Evolutionary conservation across 495 filamentous ascomycete species (phyloP), one percentile per base, ranked within the genome.

Genomic region (Penicillium lividum): DNA sequence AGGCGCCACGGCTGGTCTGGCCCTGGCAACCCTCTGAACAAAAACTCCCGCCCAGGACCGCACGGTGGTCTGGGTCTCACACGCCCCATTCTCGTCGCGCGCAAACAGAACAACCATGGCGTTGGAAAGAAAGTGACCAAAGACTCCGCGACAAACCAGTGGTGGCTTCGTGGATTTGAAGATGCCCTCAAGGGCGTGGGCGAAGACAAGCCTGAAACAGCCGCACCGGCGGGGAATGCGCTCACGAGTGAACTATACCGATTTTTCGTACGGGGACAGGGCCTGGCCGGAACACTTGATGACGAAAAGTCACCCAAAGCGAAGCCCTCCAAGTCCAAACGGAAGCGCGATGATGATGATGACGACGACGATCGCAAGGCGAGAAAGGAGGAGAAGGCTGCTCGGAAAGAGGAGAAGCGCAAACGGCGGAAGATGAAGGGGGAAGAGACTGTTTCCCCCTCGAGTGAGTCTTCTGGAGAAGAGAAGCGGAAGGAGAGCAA

Each of bases 81-180:
- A 11, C 82, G 81, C 55, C 89, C 89, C 7, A 73, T 93, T 28
- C 81, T 89, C 43, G 78, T 92, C 29, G 80, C 84, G 15, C 84
- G 83, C 53, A 90, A 89, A 70, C 71, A 80, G 33, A 86, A 90
- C 71, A 85, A 83, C 54, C 76, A 84, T 58, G 90, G 90, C 30
- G 74, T 93, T 4, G 89, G 90, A 53, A 86, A 85, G 68, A 85
- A 83, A 63, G 74, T 78, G n/a, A 86, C 86, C 50, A 79, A 80
- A 46, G 79, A 82, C 63, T 68, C 49, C n/a, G 42, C 69, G 15
- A 88, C 84, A 45, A 84, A 82, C 61, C 87, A 90, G 61, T 93
- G 90, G 90, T 93, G 89, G 89, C 71, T 91, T 56, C 81, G 86
- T 47, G 89, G 89, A 45, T 92, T 92, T 64, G 90, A 93, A 73